phyloP scores from a whole-genome alignment of 306 rosid genomes.

The Gillenia trifoliata region DNA sequence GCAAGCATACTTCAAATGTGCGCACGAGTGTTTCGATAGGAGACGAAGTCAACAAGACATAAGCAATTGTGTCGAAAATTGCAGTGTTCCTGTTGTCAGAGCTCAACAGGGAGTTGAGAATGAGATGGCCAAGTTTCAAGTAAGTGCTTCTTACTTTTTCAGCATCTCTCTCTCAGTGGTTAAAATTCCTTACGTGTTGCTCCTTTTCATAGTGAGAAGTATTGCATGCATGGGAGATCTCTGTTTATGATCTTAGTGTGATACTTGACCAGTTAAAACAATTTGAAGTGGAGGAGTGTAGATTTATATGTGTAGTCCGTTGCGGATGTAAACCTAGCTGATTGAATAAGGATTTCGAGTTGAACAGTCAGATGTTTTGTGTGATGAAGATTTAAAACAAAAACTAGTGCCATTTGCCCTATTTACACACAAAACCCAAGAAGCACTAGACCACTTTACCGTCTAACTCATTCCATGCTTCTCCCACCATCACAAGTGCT shows the following conservation, averaged over 20 bases:
- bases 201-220: not conserved
- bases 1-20: constrained; percentile 96
- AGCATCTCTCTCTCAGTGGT: not conserved
- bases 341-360: too few relatives aligned
- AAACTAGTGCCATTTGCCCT: too few relatives aligned
- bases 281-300: not conserved
- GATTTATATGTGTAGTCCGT: too few relatives aligned
- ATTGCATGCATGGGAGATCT: not conserved
- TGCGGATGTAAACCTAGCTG: too few relatives aligned
- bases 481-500: too few relatives aligned
- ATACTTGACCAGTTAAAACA: too few relatives aligned
- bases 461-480: too few relatives aligned
- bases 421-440: too few relatives aligned
- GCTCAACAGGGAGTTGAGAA: constrained; percentile 75
- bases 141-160: constrained; percentile 18
- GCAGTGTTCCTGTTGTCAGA: constrained; percentile 67
- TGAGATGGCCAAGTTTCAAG: constrained; percentile 94
- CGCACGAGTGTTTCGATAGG: constrained; percentile 84
- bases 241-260: not conserved
- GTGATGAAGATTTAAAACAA: too few relatives aligned
- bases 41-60: constrained; percentile 73
- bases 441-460: too few relatives aligned
- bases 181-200: not conserved
- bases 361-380: too few relatives aligned
- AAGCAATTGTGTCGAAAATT: constrained; percentile 65